Conservation (phyloP, 495 filamentous ascomycete species). For the Ramalina intermedia region DNA sequence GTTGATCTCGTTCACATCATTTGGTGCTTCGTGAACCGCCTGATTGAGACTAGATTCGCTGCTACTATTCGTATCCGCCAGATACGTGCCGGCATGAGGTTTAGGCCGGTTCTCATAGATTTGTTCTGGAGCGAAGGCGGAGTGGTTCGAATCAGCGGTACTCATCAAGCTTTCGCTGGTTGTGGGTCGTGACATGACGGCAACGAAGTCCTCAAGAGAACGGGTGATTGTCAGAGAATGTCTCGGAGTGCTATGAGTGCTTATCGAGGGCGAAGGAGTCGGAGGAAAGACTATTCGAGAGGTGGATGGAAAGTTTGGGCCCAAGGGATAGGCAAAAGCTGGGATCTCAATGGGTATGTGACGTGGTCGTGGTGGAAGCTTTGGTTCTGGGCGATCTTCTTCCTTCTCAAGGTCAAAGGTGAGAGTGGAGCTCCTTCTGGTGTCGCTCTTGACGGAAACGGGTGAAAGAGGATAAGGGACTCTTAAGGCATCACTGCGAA, state of each 20-base stretch:
- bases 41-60: slow-evolving; percentile 40
- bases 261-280: slow-evolving; percentile 6
- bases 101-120: slow-evolving; percentile 22
- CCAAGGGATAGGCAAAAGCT: slow-evolving; percentile 14
- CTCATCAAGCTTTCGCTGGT: slow-evolving; percentile 32
- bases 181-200: slow-evolving; percentile 16
- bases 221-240: slow-evolving; percentile 7
- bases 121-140: slow-evolving; percentile 30
- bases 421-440: slow-evolving; percentile 5
- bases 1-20: background rate
- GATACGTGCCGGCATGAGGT: slow-evolving; percentile 13
- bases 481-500: slow-evolving; percentile 11
- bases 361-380: slow-evolving; percentile 2
- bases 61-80: slow-evolving; percentile 30
- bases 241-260: slow-evolving; percentile 9
- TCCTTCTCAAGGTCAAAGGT: slow-evolving; percentile 7
- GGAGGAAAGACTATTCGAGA: background rate
- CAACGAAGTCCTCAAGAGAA: slow-evolving; percentile 9
- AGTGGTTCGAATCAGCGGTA: slow-evolving; percentile 46
- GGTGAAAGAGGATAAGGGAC: slow-evolving; percentile 2
- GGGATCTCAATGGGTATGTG: slow-evolving; percentile 17
- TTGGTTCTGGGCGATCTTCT: background rate
- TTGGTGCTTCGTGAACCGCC: slow-evolving; percentile 5
- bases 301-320: background rate
- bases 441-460: background rate